Base-by-base conservation (phyloP, 495 filamentous ascomycete genomes). In the Penicillium daleae region DNA sequence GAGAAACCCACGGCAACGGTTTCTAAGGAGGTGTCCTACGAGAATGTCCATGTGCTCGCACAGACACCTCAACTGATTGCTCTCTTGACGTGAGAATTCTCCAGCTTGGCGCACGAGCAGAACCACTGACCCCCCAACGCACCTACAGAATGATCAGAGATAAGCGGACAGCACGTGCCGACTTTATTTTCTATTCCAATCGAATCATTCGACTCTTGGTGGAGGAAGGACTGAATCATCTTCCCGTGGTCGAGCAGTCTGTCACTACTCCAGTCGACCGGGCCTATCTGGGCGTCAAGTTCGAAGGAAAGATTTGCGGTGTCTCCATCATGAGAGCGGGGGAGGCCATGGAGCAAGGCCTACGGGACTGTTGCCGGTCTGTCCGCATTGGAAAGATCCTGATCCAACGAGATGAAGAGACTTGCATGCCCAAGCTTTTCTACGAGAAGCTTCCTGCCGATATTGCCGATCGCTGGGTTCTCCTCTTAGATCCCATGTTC, bases 121-220 rank as follows among this genome's bases (percentile, higher is more conserved):
- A 9, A 19, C 19, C 9, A 29, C 32, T 33, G 5, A n/a, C 65
- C 42, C 46, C 67, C 71, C 59, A 68, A 63, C 63, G 42, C 57
- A 60, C 58, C 56, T 56, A 68, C 67, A 99, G 94, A 62, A 97
- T 97, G 86, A 97, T 99, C 74, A 87, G 95, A 66, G 91, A 98
- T 74, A 90, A 88, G 76, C 84, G 89, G 65, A 99, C 96, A 9
- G 82, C 84, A 32, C 90, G 95, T 53, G 95, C 92, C 37, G 95
- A 98, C 76, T 99, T 98, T 76, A 97, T 99, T 69, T 99, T 99
- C 82, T 97, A 97, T 77, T 97, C 94, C 51, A 99, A 99, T 80
- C 87, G 95, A 64, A 98, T 99, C 71, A 98, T 98, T 71, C 92
- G 96, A 24, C 84, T 99, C n/a, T 84, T 99, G 12, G 96, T 99